Conservation (phyloP, 495 filamentous ascomycete species). For the Hypoxylon perforatum region DNA sequence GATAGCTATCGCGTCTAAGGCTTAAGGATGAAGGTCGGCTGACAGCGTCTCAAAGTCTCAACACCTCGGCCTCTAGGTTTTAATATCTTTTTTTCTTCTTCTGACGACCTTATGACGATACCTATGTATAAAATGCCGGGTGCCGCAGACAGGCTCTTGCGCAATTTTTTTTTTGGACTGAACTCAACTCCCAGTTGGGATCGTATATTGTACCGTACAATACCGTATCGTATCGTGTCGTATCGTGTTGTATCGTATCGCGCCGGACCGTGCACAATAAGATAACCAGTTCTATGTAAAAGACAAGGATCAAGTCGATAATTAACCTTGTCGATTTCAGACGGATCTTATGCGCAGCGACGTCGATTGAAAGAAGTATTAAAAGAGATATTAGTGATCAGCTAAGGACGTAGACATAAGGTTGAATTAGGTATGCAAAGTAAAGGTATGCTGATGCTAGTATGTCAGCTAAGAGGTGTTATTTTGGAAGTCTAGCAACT, state of each 20-base stretch:
- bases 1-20: background rate
- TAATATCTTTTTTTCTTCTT: conserved; percentile 1
- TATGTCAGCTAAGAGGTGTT: too few relatives aligned
- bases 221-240: conserved; percentile 11
- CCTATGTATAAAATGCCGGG: conserved; percentile 15
- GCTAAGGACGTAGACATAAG: background rate
- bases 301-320: conserved; percentile 32
- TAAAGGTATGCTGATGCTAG: too few relatives aligned
- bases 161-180: conserved; percentile 8
- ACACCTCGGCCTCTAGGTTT: background rate
- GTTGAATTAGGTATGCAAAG: background rate
- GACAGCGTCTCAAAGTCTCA: too few relatives aligned
- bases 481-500: too few relatives aligned
- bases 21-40: too few relatives aligned
- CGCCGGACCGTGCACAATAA: conserved; percentile 16
- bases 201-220: conserved; percentile 32
- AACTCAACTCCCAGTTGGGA: too few relatives aligned
- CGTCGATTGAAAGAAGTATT: too few relatives aligned
- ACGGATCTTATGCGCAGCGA: conserved; percentile 24
- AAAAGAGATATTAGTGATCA: conserved; percentile 1
- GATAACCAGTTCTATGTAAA: conserved; percentile 21
- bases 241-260: conserved; percentile 18
- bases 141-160: conserved; percentile 18
- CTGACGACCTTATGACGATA: conserved; percentile 7
- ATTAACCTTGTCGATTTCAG: conserved; percentile 35